Base-by-base conservation (phyloP, 148 eudicot species). In the Simmondsia chinensis region DNA sequence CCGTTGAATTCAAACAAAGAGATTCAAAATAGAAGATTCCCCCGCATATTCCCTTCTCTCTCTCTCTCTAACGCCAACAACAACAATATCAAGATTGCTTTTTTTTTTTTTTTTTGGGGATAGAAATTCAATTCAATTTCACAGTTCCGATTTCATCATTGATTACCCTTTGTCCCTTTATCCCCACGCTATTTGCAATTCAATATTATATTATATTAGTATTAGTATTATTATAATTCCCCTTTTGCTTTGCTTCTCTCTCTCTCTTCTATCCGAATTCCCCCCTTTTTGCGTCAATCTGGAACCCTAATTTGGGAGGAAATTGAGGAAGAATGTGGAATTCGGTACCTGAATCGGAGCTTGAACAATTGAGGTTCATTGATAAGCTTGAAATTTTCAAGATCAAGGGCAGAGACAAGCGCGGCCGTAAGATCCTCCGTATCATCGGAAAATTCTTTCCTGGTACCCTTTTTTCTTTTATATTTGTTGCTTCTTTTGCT, bases 381-480 rank as follows among this genome's bases (percentile, higher is more conserved):
- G 36, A 70, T 0, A 73, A 64, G 28, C 76, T 69, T 21, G 33
- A 64, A 18, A 48, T 76, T n/a, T 70, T 76, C 67, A 60, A 68
- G 51, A 66, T 80, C 60, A 69, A 70, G 48, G 88, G 88, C 31
- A 46, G 60, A 1, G 83, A 80, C 28, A 76, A 64, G 40, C 65
- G 52, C 0, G 88, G 88, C 39, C 61, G 60, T 17, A 37, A 59
- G 10, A 18, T 80, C 43, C 72, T 80, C 9, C 60, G 51, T 48
- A 43, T 80, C 44, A 59, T 67, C 60, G 83, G 75, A 31, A 80
- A 76, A 38, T 53, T 52, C 68, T 76, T 79, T 35, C 94, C 83
- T 14, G 87, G 94, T 83, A 70, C 17, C 0, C 35, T 5, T n/a
- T n/a, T n/a, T n/a, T 32, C 33, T 24, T 4, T 47, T 10, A 13